Conservation (phyloP, 1,284 basidiomycete genomes). For the Leccinum holopus region DNA sequence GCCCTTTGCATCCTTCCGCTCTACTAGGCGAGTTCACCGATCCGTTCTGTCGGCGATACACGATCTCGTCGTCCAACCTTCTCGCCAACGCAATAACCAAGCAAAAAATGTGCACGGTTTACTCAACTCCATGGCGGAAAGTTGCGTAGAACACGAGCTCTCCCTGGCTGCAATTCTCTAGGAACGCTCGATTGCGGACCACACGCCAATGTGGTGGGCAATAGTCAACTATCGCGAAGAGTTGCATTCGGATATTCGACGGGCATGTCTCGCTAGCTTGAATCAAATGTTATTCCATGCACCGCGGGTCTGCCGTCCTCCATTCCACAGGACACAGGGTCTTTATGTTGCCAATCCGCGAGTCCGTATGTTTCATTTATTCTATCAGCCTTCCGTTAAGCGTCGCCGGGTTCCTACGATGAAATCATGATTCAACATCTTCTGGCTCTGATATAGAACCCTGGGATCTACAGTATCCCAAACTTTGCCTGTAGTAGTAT, state of each 20-base stretch:
- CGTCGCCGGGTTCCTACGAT: too few relatives aligned
- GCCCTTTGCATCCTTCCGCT: constrained; percentile 35
- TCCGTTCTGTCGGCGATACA: constrained; percentile 47
- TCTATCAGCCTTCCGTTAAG: constrained; percentile 29
- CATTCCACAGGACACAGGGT: constrained; percentile 24
- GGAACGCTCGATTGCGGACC: constrained; percentile 57
- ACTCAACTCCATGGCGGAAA: constrained; percentile 45
- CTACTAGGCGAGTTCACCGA: constrained; percentile 38
- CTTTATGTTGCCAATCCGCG: constrained; percentile 14
- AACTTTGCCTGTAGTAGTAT: too few relatives aligned
- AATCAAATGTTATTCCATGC: constrained; percentile 66
- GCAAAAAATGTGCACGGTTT: constrained; percentile 28
- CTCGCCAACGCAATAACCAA: not conserved
- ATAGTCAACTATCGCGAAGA: constrained; percentile 53
- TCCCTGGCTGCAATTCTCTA: constrained; percentile 53
- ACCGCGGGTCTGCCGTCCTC: constrained; percentile 39
- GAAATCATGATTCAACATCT: too few relatives aligned
- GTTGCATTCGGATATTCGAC: constrained; percentile 53
- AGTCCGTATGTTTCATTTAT: constrained; percentile 15
- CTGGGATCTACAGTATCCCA: too few relatives aligned
- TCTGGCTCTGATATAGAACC: too few relatives aligned
- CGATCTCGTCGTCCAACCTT: constrained; percentile 40
- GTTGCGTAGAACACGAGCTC: constrained; percentile 43
- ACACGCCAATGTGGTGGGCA: constrained; percentile 71
- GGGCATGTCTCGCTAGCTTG: constrained; percentile 61